These are phyloP conservation scores for Pseudocercospora vitis DNA, from an alignment of 2,329 filamentous ascomycete species.

Conservation along the genomic window DNA sequence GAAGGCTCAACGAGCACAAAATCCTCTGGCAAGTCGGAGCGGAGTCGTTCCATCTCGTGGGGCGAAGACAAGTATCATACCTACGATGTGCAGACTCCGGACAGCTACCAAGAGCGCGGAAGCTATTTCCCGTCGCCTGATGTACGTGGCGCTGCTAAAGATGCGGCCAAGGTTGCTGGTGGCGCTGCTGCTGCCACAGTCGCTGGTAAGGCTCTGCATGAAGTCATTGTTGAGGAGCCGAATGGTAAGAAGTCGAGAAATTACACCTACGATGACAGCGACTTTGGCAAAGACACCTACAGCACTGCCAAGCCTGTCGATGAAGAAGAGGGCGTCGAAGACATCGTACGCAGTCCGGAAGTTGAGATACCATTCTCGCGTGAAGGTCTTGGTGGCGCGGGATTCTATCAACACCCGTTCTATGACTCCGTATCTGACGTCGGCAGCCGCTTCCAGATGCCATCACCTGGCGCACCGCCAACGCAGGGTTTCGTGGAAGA, in stretches of 20 bases:
- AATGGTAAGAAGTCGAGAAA: constrained; percentile 35
- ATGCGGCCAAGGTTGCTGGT: constrained; percentile 15
- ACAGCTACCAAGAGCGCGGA: constrained; percentile 36
- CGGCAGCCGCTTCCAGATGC: constrained; percentile 27
- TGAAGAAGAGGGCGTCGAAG: constrained; percentile 21
- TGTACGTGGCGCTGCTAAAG: constrained; percentile 9
- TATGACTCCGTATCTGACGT: constrained; percentile 46
- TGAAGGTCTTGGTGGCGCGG: background rate
- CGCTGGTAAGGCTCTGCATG: constrained; percentile 34
- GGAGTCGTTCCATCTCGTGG: constrained; percentile 46
- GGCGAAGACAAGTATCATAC: constrained; percentile 49
- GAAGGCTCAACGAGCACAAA: constrained; percentile 13
- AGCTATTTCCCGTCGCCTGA: constrained; percentile 29
- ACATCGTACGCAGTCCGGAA: constrained; percentile 13
- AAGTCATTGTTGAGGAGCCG: constrained; percentile 44
- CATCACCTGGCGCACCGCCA: constrained; percentile 36
- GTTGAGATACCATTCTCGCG: background rate
- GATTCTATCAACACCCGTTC: constrained; percentile 41
- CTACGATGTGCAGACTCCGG: constrained; percentile 49
- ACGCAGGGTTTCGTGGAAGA: constrained; percentile 44
- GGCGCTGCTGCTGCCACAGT: constrained; percentile 18
- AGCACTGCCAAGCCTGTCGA: constrained; percentile 17
- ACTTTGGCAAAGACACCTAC: constrained; percentile 11
- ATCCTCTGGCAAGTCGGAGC: constrained; percentile 22
- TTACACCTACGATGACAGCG: constrained; percentile 34